phyloP scores from a whole-genome alignment of 768 basidiomycete species.

The Tricholomella constricta region DNA sequence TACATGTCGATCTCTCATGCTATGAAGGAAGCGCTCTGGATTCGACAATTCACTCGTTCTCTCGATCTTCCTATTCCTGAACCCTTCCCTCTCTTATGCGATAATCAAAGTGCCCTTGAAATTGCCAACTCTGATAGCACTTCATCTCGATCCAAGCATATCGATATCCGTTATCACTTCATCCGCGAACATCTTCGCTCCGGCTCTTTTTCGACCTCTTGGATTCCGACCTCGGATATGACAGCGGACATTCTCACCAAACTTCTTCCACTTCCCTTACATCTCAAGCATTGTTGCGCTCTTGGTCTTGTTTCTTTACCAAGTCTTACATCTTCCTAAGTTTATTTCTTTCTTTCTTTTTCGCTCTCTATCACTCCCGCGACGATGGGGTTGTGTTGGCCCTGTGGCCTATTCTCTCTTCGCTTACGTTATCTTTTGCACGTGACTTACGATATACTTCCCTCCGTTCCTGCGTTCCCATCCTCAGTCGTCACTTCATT shows the following conservation, averaged over 20 bases:
- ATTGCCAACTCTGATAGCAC: neutral
- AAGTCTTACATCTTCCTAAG: neutral
- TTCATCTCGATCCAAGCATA: conserved; percentile 1
- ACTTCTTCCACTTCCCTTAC: conserved; percentile 2
- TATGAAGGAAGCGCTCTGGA: conserved; percentile 15
- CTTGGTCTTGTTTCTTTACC: neutral
- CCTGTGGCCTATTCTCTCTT: too few relatives aligned
- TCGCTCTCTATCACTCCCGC: too few relatives aligned
- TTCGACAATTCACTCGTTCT: neutral
- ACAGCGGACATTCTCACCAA: conserved; percentile 27
- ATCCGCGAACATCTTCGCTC: conserved; percentile 2
- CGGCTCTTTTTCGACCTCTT: neutral
- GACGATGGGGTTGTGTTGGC: too few relatives aligned
- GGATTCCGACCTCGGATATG: neutral
- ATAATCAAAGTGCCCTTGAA: neutral
- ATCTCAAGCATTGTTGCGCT: neutral
- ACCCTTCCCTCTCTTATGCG: conserved; percentile 10
- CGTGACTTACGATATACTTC: too few relatives aligned
- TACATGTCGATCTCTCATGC: conserved; percentile 22
- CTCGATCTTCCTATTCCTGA: conserved; percentile 5
- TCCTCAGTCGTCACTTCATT: too few relatives aligned
- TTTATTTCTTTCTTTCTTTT: neutral
- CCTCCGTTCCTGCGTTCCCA: too few relatives aligned
- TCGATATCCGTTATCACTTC: neutral
- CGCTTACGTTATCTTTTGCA: too few relatives aligned